These are phyloP conservation scores for Populus hybrid DNA, from an alignment of 441 rosid genomes.

Conservation along the genomic window DNA sequence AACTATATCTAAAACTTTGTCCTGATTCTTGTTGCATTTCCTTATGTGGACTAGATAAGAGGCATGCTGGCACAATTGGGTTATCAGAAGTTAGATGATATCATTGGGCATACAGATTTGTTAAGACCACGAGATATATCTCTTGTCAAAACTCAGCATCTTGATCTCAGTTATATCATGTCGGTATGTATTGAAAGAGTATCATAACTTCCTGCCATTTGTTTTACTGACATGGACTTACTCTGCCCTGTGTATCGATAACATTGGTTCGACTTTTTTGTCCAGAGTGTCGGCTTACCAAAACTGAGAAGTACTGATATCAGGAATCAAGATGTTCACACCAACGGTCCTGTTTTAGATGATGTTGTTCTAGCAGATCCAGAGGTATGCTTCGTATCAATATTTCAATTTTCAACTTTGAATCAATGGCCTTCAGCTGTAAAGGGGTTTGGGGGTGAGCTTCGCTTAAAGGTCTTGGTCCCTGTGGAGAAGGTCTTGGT, in stretches of 20 bases:
- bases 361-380: constrained; percentile 78
- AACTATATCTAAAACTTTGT: not conserved
- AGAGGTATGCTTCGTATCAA: constrained; percentile 45
- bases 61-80: constrained; percentile 93
- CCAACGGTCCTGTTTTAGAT: constrained; percentile 87
- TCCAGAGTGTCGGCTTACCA: constrained; percentile 79
- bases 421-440: not conserved
- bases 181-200: constrained; percentile 48
- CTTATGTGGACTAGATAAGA: constrained; percentile 57
- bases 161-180: constrained; percentile 74
- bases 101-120: constrained; percentile 81
- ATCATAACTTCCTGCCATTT: constrained; percentile 1
- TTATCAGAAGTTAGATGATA: constrained; percentile 81
- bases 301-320: constrained; percentile 86
- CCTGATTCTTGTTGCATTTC: not conserved
- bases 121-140: constrained; percentile 84
- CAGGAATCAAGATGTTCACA: constrained; percentile 85
- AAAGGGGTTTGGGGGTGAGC: not conserved
- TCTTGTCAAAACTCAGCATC: constrained; percentile 95
- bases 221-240: constrained; percentile 7
- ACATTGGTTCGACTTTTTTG: constrained; percentile 13
- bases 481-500: not conserved
- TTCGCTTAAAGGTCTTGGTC: not conserved
- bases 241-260: constrained; percentile 11
- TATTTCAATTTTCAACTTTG: not conserved